Evolutionary conservation across 2,329 filamentous ascomycete genomes (phyloP).

Genomic region (Cladosporium cucumerinum): DNA sequence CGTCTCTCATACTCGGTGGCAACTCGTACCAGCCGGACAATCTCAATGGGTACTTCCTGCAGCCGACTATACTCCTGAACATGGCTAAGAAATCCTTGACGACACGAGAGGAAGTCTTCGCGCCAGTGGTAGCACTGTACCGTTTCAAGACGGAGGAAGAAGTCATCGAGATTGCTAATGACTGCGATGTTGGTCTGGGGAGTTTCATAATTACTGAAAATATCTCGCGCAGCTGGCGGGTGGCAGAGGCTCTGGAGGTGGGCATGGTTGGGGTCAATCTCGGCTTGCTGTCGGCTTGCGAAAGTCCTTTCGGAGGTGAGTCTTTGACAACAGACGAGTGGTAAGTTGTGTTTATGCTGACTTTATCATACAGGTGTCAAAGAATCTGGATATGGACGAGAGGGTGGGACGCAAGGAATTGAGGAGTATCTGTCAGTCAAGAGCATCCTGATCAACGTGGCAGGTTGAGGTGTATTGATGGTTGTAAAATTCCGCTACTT

Average conservation of each 20-base stretch:
- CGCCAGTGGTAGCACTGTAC: slow-evolving; percentile 61
- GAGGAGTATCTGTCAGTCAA: slow-evolving; percentile 74
- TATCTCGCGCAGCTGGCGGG: slow-evolving; percentile 32
- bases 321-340: not conserved
- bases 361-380: slow-evolving; percentile 52
- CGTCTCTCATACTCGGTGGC: slow-evolving; percentile 61
- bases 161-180: slow-evolving; percentile 57
- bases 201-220: slow-evolving; percentile 46
- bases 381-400: slow-evolving; percentile 74
- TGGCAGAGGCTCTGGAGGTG: slow-evolving; percentile 37
- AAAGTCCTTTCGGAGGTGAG: slow-evolving; percentile 21
- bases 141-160: slow-evolving; percentile 65
- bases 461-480: not conserved
- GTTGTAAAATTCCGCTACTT: not conserved
- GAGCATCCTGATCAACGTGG: slow-evolving; percentile 50
- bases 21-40: slow-evolving; percentile 38
- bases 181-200: slow-evolving; percentile 61
- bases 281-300: slow-evolving; percentile 19
- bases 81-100: slow-evolving; percentile 58
- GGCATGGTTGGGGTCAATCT: slow-evolving; percentile 24
- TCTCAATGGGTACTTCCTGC: slow-evolving; percentile 64
- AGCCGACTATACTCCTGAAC: slow-evolving; percentile 62
- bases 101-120: slow-evolving; percentile 61
- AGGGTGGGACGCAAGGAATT: slow-evolving; percentile 74
- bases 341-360: not conserved